Evolutionary conservation across 495 filamentous ascomycete species (phyloP).

Genomic region (Gamarada debralockiae): DNA sequence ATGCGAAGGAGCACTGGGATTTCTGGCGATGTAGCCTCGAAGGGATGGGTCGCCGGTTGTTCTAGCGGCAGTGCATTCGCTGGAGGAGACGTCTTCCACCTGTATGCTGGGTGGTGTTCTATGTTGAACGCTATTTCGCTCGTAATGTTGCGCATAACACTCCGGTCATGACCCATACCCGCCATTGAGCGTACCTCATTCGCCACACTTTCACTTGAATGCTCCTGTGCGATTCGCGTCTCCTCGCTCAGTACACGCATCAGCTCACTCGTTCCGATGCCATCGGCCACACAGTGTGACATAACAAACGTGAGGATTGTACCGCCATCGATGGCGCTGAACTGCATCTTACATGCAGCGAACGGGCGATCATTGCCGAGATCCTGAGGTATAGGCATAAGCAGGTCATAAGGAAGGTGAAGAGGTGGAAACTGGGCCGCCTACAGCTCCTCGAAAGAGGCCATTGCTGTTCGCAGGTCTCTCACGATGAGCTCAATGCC

Average conservation of each 20-base stretch:
- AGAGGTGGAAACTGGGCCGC: constrained; percentile 2
- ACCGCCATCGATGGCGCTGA: constrained; percentile 5
- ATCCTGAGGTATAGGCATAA: constrained; percentile 3
- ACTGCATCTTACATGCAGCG: constrained; percentile 8
- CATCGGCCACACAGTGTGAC: constrained; percentile 4
- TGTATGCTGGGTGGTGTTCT: constrained; percentile 7
- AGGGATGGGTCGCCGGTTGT: background rate
- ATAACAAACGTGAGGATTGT: constrained; percentile 3
- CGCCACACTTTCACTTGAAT: background rate
- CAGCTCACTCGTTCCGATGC: constrained; percentile 7
- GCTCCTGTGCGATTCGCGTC: background rate
- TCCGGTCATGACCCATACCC: background rate
- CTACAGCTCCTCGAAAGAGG: constrained; percentile 7
- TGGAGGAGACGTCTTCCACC: background rate
- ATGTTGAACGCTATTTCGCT: constrained; percentile 7
- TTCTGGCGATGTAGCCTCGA: constrained; percentile 7
- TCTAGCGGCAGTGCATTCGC: background rate
- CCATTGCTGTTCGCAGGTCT: constrained; percentile 1
- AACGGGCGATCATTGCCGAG: constrained; percentile 8
- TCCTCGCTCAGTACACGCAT: constrained; percentile 7
- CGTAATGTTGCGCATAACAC: background rate
- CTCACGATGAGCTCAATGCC: constrained; percentile 11
- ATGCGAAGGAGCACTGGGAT: constrained; percentile 4
- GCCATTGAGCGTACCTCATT: background rate
- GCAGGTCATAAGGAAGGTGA: constrained; percentile 4